Evolutionary conservation across 2,329 filamentous ascomycete genomes (phyloP).

Genomic region (Xylaria sp.): DNA sequence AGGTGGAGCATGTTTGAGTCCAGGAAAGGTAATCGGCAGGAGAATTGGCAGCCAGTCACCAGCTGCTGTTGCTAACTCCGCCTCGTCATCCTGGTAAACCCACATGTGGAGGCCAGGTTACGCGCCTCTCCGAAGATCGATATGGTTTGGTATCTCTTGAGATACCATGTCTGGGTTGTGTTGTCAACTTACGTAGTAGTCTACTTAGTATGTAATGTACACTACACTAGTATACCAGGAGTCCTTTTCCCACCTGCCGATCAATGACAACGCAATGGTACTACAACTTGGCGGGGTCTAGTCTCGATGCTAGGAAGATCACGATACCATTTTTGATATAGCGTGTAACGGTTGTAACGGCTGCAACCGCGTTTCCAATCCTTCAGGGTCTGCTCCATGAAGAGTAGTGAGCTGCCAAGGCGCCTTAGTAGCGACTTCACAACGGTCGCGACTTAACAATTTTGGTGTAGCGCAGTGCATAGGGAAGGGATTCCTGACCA

Average conservation of each 20-base stretch:
- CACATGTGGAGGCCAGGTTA: background rate
- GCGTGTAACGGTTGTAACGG: conserved; percentile 2
- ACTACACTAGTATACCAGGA: too few relatives aligned
- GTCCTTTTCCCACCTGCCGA: background rate
- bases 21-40: background rate
- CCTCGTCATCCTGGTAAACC: background rate
- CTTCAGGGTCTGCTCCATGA: background rate
- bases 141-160: background rate
- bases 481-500: background rate
- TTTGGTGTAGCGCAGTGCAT: background rate
- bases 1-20: background rate
- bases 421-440: background rate
- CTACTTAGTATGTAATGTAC: too few relatives aligned
- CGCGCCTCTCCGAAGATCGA: background rate
- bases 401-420: conserved; percentile 3
- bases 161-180: background rate
- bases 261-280: background rate
- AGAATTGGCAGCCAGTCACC: background rate
- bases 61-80: too few relatives aligned
- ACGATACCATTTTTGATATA: conserved; percentile 6
- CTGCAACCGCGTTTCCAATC: conserved; percentile 11
- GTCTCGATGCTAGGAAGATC: background rate
- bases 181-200: background rate
- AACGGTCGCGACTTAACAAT: background rate
- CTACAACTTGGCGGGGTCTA: background rate